Evolutionary conservation across 306 rosid species (phyloP).

Genomic region (Phaseolus lunatus): DNA sequence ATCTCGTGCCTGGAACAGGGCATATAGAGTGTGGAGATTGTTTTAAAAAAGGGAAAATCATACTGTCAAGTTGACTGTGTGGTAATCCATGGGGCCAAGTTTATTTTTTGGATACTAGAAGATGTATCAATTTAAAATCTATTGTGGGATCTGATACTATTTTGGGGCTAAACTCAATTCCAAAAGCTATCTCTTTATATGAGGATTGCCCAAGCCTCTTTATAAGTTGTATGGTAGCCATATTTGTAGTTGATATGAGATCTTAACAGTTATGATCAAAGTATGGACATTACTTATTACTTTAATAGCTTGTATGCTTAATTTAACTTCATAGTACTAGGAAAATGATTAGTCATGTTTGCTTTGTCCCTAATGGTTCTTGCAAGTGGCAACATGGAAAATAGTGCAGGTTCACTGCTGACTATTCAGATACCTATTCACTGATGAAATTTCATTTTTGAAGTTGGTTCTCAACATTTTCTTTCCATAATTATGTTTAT

Average conservation of each 20-base stretch:
- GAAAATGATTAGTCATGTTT: slow-evolving; percentile 3
- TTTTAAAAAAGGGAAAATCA: neutral
- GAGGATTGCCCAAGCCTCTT: neutral
- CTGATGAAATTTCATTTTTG: neutral
- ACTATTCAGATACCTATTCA: neutral
- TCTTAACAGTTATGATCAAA: slow-evolving; percentile 22
- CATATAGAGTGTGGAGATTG: neutral
- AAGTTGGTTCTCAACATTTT: slow-evolving; percentile 22
- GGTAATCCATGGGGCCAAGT: neutral
- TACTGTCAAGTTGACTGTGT: neutral
- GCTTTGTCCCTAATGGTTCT: slow-evolving; percentile 3
- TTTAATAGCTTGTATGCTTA: slow-evolving; percentile 18
- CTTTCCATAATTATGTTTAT: slow-evolving; percentile 7
- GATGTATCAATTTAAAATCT: neutral
- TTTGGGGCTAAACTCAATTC: neutral
- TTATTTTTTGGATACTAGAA: neutral
- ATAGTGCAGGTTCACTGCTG: slow-evolving; percentile 9
- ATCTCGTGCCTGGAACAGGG: neutral
- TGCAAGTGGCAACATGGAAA: neutral
- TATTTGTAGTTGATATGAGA: neutral
- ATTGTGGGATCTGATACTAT: neutral
- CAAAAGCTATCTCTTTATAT: neutral
- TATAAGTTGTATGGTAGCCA: neutral
- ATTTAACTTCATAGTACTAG: neutral
- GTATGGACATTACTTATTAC: slow-evolving; percentile 16